A percentile compares a stretch with the other conserved stretches of the same genome.
phyloP scores from a whole-genome alignment of 108 stramenopile genomes.

The Licmophora abbreviata region DNA sequence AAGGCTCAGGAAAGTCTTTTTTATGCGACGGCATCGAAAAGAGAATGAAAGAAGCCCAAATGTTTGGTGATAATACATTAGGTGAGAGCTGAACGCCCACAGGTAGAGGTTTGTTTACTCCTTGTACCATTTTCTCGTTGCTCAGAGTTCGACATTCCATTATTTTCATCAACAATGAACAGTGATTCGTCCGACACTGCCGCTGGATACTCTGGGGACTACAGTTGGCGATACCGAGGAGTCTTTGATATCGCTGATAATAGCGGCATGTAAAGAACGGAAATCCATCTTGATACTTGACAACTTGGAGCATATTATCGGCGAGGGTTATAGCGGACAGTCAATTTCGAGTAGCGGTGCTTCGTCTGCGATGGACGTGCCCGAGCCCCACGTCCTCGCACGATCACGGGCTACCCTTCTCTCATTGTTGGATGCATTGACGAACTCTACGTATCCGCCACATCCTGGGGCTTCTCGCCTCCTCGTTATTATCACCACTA shows the following conservation, averaged over 20 bases:
- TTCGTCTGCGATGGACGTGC: neutral
- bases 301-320: slow-evolving; percentile 51
- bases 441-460: neutral
- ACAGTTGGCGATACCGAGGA: slow-evolving; percentile 64
- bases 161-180: too few species aligned
- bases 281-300: slow-evolving; percentile 60
- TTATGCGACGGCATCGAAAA: slow-evolving; percentile 44
- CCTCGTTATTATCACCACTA: slow-evolving; percentile 52
- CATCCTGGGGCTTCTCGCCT: slow-evolving; percentile 15
- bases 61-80: neutral
- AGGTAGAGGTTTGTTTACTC: too few species aligned
- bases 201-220: slow-evolving; percentile 39
- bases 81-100: too few species aligned
- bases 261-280: slow-evolving; percentile 10
- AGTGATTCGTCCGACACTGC: slow-evolving; percentile 47
- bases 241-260: slow-evolving; percentile 45
- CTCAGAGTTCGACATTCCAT: too few species aligned
- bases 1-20: slow-evolving; percentile 69
- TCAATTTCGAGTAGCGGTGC: neutral
- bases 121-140: too few species aligned
- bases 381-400: slow-evolving; percentile 10
- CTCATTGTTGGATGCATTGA: slow-evolving; percentile 18
- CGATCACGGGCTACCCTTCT: slow-evolving; percentile 16
- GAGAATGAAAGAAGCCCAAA: neutral
- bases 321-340: slow-evolving; percentile 1